These are phyloP conservation scores for Echeveria elegans DNA, from an alignment of 164 flowering plant species.

Conservation along the genomic window DNA sequence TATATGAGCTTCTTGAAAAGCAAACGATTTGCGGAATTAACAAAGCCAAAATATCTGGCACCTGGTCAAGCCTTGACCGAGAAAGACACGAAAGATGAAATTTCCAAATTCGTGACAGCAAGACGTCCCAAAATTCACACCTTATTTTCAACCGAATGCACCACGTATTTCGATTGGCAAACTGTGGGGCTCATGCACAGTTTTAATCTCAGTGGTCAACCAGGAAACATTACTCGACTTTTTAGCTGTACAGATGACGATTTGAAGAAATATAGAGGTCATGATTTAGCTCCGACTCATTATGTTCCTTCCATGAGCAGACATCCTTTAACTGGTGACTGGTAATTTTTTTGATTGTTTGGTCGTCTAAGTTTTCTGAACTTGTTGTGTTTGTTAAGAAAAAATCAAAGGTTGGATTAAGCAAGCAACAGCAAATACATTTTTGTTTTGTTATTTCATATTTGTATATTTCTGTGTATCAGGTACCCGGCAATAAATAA, in stretches of 20 bases:
- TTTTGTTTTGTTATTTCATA: conserved; percentile 1
- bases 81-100: conserved; percentile 21
- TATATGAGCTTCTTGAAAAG: conserved; percentile 88
- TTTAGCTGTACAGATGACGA: conserved; percentile 93
- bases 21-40: conserved; percentile 65
- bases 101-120: conserved; percentile 21
- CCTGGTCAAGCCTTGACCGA: conserved; percentile 22
- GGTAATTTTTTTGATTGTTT: conserved; percentile 36
- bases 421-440: no score
- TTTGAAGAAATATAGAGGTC: conserved; percentile 61
- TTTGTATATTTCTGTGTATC: conserved; percentile 8
- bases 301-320: conserved; percentile 97
- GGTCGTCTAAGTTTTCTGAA: background rate
- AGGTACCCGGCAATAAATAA: conserved; percentile 99
- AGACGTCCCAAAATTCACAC: conserved; percentile 86
- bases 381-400: background rate
- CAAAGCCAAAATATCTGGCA: conserved; percentile 50
- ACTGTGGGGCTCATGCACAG: conserved; percentile 96
- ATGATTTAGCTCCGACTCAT: conserved; percentile 94
- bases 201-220: conserved; percentile 89
- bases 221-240: conserved; percentile 89
- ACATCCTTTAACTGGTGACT: conserved; percentile 91
- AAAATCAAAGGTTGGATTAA: background rate
- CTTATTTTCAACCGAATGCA: conserved; percentile 83
- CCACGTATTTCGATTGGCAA: conserved; percentile 95